Base-by-base conservation (phyloP, 176 grass and related monocot genomes). In the Panicum miliaceum region DNA sequence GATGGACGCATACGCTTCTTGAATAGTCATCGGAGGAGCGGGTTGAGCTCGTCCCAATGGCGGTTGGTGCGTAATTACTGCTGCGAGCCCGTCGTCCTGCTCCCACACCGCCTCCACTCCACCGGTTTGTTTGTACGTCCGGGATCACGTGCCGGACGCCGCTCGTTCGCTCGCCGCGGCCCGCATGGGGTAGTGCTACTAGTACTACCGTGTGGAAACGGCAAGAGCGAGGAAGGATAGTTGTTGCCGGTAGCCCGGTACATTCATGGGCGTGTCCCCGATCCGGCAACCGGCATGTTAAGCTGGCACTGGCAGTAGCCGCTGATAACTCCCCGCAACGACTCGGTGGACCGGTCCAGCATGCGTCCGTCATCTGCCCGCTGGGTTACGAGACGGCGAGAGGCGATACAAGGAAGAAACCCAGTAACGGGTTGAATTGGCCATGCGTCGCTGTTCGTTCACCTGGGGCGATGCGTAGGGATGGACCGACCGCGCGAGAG, bases 241-340 rank as follows among this genome's bases (percentile, higher is more conserved):
- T 11, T 27, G 76, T 32, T 29, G 56, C 36, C 47, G 56, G 7
- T 58, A 27, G 61, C 12, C 20, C 43, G 64, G 88, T 81, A 85
- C 83, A 90, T 85, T 81, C 53, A 90, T 56, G 53, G 34, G 88
- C 54, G 19, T 90, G 88, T 86, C 64, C 88, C 83, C 83, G 83
- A 90, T 90, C 88, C 64, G 78, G 78, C 88, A 57, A 70, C 82
- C 75, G 9, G 37, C 54, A 46, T 57, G 58, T 74, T 84, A 32
- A 41, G 53, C 50, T 52, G 46, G 46, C 13, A 41, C 22, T 8
- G 2, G 43, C 32, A 32, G 29, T 1, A 23, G 51, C 25, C 36
- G 22, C 86, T 43, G 73, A 53, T 78, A 71, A 78, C 62, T 71
- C 7, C 45, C 1, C 47, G 64, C 78, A 78, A 71, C 78, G 46